A percentile compares a stretch with the other conserved stretches of the same genome.
These are phyloP conservation scores for Viola odorata DNA, from an alignment of 345 rosid species.

Conservation along the genomic window DNA sequence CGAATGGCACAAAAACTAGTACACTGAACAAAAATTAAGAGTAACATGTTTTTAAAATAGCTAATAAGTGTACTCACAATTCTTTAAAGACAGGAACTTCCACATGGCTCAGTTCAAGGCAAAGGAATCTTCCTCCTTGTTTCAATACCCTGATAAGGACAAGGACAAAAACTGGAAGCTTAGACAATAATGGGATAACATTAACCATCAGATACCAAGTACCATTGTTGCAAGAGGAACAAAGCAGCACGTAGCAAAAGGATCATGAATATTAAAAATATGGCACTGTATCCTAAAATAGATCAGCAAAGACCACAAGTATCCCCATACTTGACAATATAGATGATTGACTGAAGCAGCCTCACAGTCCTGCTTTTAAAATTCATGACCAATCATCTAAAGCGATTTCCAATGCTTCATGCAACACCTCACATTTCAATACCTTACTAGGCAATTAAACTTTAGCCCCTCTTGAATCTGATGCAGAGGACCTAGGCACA, in stretches of 20 bases:
- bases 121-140: conserved; percentile 90
- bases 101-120: conserved; percentile 93
- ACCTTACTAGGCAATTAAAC: not conserved
- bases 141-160: conserved; percentile 51
- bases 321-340: not conserved
- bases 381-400: not conserved
- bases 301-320: too few species aligned
- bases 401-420: not conserved
- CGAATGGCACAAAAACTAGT: too few species aligned
- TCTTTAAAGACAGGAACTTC: conserved; percentile 80
- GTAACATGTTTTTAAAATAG: not conserved
- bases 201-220: not conserved
- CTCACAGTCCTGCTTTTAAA: not conserved
- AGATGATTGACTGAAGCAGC: not conserved
- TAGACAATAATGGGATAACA: not conserved
- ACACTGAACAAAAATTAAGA: not conserved
- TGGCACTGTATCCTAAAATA: too few species aligned
- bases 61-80: conserved; percentile 47
- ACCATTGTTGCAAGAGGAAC: not conserved
- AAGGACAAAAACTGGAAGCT: not conserved
- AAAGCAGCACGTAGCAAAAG: not conserved
- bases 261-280: not conserved
- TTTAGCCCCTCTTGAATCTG: not conserved
- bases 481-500: too few species aligned
- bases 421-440: not conserved